Percentiles rank a stretch among this genome's conserved stretches.
Evolutionary conservation across 495 filamentous ascomycete species (phyloP).

Genomic region (Astrothelium macrocarpum): DNA sequence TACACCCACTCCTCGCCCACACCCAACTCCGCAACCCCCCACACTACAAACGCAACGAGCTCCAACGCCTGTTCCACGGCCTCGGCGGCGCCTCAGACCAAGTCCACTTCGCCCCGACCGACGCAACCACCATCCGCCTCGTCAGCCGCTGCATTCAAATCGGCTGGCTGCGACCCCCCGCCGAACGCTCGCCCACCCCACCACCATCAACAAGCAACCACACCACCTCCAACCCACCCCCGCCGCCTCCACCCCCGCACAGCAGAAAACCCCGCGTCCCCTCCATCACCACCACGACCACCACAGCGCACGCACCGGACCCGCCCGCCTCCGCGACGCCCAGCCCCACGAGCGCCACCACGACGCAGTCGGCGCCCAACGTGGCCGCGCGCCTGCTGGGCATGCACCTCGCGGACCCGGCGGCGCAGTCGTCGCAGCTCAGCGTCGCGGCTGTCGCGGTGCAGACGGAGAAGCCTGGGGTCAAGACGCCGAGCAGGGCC

Average conservation of each 20-base stretch:
- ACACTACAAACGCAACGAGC: constrained; percentile 85
- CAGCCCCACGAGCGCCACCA: background rate
- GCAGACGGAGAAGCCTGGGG: constrained; percentile 6
- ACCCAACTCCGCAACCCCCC: constrained; percentile 74
- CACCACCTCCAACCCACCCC: background rate
- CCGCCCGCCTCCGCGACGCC: background rate
- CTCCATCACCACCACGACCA: background rate
- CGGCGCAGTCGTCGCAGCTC: background rate
- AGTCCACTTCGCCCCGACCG: constrained; percentile 76
- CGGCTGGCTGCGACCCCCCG: constrained; percentile 55
- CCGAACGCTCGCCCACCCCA: background rate
- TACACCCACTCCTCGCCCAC: constrained; percentile 81
- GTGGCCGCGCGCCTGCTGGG: background rate
- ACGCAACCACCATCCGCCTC: constrained; percentile 79
- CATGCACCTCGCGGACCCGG: constrained; percentile 1
- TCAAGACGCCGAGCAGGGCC: constrained; percentile 3
- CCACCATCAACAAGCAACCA: background rate
- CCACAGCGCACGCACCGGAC: background rate
- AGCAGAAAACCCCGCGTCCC: background rate
- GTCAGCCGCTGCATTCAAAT: constrained; percentile 73
- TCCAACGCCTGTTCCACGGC: constrained; percentile 61
- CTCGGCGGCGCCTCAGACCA: constrained; percentile 36
- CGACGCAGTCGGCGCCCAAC: background rate
- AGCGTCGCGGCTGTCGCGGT: constrained; percentile 6
- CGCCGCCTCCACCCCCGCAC: background rate